These are phyloP conservation scores for Ulota crispa DNA, from an alignment of 225 moss, liverwort and hornwort genomes.

Conservation along the genomic window DNA sequence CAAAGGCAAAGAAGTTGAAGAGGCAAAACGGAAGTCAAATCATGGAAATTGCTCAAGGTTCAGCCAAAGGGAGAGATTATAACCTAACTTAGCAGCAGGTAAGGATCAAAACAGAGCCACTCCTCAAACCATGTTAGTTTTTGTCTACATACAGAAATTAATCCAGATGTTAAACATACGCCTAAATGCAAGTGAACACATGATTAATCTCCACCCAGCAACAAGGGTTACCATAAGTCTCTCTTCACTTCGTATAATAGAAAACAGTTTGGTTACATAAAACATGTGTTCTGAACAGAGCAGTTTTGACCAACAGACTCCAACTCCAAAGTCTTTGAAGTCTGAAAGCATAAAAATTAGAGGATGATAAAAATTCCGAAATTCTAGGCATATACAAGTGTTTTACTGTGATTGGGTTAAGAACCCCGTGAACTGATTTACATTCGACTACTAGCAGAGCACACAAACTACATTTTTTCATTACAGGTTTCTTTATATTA, in stretches of 20 bases:
- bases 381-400: constrained; percentile 35
- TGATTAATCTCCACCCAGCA: neutral
- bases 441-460: constrained; percentile 34
- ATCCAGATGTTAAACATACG: neutral
- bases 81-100: neutral
- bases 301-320: neutral
- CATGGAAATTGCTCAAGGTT: neutral
- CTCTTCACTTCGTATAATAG: neutral
- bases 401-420: constrained; percentile 37
- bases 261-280: neutral
- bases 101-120: neutral
- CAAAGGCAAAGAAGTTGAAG: neutral
- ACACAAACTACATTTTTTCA: constrained; percentile 35
- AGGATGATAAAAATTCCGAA: constrained; percentile 27
- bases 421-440: constrained; percentile 43
- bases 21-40: neutral
- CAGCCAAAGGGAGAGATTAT: neutral
- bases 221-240: neutral
- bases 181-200: neutral
- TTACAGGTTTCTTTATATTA: constrained; percentile 28
- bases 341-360: constrained; percentile 3
- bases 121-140: neutral
- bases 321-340: neutral
- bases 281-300: neutral
- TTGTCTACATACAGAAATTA: neutral